Conservation (phyloP, 306 rosid genomes). For the Prunus campanulata region DNA sequence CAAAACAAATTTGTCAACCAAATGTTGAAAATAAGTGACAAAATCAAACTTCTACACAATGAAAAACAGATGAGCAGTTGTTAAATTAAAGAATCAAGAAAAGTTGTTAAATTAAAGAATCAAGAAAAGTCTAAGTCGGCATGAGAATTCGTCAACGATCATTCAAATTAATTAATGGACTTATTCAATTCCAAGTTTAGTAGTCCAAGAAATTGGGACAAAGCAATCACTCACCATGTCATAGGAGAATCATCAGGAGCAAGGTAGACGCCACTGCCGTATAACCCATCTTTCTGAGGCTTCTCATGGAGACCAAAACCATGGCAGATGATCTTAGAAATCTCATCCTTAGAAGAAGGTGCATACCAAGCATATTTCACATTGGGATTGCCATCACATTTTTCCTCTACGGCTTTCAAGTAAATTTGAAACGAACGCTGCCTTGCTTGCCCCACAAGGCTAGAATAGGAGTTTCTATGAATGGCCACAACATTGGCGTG, state of each 20-base stretch:
- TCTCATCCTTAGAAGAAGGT: slow-evolving; percentile 47
- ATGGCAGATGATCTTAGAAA: slow-evolving; percentile 44
- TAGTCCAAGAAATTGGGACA: neutral
- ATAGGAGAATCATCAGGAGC: slow-evolving; percentile 59
- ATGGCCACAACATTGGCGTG: slow-evolving; percentile 35
- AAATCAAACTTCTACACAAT: neutral
- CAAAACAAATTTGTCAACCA: neutral
- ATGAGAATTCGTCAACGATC: neutral
- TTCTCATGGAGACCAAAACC: slow-evolving; percentile 52
- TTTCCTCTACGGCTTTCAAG: slow-evolving; percentile 42
- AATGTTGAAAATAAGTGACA: neutral
- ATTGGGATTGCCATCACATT: slow-evolving; percentile 55
- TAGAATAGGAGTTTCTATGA: slow-evolving; percentile 32
- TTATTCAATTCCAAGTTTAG: neutral
- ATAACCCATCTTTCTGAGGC: slow-evolving; percentile 25
- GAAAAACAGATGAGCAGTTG: no score
- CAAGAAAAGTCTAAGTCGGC: neutral
- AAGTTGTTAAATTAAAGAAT: neutral
- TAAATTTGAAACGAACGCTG: slow-evolving; percentile 56
- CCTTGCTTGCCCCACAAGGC: slow-evolving; percentile 50
- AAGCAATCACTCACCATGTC: slow-evolving; percentile 38
- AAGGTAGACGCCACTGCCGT: slow-evolving; percentile 52
- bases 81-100: neutral
- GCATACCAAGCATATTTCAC: slow-evolving; percentile 70
- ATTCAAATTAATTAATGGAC: neutral